These are phyloP conservation scores for Nitzschia inconspicua DNA, from an alignment of 108 stramenopile species.

Conservation along the genomic window DNA sequence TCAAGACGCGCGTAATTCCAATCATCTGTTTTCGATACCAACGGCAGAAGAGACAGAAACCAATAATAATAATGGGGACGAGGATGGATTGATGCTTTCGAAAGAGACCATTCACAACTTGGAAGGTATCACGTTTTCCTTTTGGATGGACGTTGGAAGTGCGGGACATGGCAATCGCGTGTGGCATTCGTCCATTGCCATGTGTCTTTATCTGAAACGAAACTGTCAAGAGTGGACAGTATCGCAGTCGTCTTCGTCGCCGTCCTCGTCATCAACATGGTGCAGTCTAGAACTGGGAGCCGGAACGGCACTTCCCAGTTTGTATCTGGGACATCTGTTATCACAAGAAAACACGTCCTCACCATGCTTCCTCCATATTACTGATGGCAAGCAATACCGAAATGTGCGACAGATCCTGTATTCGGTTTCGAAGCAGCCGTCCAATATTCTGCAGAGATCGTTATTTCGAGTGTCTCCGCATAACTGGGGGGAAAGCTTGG, in stretches of 20 bases:
- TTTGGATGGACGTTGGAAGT: slow-evolving; percentile 3
- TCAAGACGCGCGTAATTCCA: background rate
- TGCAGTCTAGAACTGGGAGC: slow-evolving; percentile 19
- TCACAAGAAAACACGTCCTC: background rate
- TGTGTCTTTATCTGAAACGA: slow-evolving; percentile 17
- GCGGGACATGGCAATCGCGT: slow-evolving; percentile 24
- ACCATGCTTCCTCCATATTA: slow-evolving; percentile 1
- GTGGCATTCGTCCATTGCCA: slow-evolving; percentile 29
- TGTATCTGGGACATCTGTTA: slow-evolving; percentile 3
- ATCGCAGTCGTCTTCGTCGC: background rate
- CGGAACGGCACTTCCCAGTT: slow-evolving; percentile 24
- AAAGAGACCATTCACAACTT: background rate
- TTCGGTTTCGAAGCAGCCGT: background rate
- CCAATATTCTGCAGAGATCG: background rate
- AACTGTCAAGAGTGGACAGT: background rate
- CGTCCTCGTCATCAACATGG: background rate
- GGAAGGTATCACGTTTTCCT: background rate
- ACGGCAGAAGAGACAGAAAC: no score
- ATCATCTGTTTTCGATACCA: slow-evolving; percentile 6
- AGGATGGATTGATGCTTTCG: background rate
- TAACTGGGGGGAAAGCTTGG: slow-evolving; percentile 19
- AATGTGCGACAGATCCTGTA: slow-evolving; percentile 18
- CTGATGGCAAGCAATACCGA: slow-evolving; percentile 22
- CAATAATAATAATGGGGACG: slow-evolving; percentile 6
- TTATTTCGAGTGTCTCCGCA: slow-evolving; percentile 16